A percentile compares a stretch with the other conserved stretches of the same genome.
Evolutionary conservation across 139 green algal genomes (phyloP).

Genomic region (Auxenochlorella protothecoides): DNA sequence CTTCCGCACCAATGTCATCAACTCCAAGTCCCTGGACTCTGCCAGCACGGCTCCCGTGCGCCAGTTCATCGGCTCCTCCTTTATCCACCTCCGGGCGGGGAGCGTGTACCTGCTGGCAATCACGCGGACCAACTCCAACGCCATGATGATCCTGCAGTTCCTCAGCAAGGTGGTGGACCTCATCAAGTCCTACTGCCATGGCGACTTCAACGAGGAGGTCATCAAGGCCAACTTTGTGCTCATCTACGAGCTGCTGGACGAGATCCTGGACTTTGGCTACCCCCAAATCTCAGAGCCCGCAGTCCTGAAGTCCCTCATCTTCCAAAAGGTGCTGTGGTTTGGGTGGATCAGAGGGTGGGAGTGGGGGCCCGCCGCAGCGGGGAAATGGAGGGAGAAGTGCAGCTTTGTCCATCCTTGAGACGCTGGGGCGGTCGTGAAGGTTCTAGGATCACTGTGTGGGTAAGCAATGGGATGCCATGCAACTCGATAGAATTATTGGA

Average conservation of each 20-base stretch:
- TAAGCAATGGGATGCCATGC: no score
- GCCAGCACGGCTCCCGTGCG: slow-evolving; percentile 54
- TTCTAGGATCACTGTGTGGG: no score
- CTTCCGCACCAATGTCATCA: slow-evolving; percentile 84
- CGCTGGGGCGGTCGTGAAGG: no score
- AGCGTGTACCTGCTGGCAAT: slow-evolving; percentile 93
- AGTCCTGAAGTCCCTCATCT: slow-evolving; percentile 88
- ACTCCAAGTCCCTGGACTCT: slow-evolving; percentile 43
- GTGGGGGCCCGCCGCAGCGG: neutral
- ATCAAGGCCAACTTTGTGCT: slow-evolving; percentile 90
- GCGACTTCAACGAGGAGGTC: slow-evolving; percentile 69
- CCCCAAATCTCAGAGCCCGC: slow-evolving; percentile 74
- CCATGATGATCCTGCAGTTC: slow-evolving; percentile 84
- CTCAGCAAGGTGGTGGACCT: slow-evolving; percentile 72
- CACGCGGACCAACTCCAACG: slow-evolving; percentile 83
- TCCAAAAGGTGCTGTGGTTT: slow-evolving; percentile 54
- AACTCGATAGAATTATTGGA: no score
- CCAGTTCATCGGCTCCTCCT: slow-evolving; percentile 59
- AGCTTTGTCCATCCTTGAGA: no score
- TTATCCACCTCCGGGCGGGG: slow-evolving; percentile 74
- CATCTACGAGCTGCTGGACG: slow-evolving; percentile 94
- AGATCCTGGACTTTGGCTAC: slow-evolving; percentile 79
- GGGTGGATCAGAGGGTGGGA: neutral
- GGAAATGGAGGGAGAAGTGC: neutral
- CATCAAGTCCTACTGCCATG: slow-evolving; percentile 83